Percentiles rank a stretch among this genome's conserved stretches.
These are phyloP conservation scores for Phaseolus lunatus DNA, from an alignment of 306 rosid genomes.

Conservation along the genomic window DNA sequence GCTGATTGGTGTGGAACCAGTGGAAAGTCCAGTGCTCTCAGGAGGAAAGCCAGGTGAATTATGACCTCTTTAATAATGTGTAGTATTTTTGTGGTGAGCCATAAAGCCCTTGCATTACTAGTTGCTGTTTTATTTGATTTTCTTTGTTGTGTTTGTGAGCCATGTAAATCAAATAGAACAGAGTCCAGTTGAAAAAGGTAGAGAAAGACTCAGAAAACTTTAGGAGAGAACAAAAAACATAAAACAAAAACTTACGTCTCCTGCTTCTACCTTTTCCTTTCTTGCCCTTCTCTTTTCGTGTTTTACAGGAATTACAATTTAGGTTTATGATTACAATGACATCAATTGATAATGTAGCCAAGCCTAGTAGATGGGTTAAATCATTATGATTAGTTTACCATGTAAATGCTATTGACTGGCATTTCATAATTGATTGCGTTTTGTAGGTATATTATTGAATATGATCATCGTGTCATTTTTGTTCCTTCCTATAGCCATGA, in stretches of 20 bases:
- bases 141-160: constrained; percentile 14
- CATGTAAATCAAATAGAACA: background rate
- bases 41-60: constrained; percentile 90
- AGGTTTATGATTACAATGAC: background rate
- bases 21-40: constrained; percentile 79
- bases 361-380: background rate
- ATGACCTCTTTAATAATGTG: constrained; percentile 18
- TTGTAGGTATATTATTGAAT: constrained; percentile 5
- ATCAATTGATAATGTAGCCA: background rate
- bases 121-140: constrained; percentile 8
- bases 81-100: background rate
- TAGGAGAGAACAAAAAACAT: constrained; percentile 1
- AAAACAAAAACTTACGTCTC: background rate
- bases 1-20: constrained; percentile 83
- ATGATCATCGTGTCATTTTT: constrained; percentile 7
- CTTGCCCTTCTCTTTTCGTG: background rate
- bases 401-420: constrained; percentile 20
- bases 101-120: constrained; percentile 30
- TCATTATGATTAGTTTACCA: background rate
- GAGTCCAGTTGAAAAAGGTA: background rate
- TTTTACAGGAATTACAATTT: background rate
- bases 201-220: background rate
- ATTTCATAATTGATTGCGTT: background rate
- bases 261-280: background rate
- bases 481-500: constrained; percentile 14